Base-by-base conservation (phyloP, 345 rosid species). In the Toxicodendron radicans region DNA sequence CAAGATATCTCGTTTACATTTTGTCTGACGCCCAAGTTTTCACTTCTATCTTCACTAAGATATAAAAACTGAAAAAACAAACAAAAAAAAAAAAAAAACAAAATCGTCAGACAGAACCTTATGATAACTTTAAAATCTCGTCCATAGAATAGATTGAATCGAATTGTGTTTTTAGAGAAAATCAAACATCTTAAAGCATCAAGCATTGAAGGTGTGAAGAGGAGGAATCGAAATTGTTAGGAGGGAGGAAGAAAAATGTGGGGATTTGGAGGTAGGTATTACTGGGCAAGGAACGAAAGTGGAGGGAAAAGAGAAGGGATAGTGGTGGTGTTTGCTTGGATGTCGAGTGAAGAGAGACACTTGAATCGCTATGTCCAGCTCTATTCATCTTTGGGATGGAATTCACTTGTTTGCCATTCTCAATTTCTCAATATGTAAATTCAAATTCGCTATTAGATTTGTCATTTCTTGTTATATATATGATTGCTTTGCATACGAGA, bases 361-460 rank as follows among this genome's bases (percentile, higher is more conserved):
- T 84, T 91, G 73, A 86, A 85, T 73, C 89, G 69, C 79, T 91
- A 85, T 71, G 82, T 87, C 32, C 73, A 87, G 80, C 92, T 95
- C 41, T 92, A 90, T 66, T 79, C 88, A 32, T 92, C 96, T 53
- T 75, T 89, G 76, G 86, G 84, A 1, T 92, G 93, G 91, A 81
- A 83, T 84, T 92, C 97, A 6, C 86, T 91, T 41, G 87, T 92
- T 75, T 95, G 96, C 63, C 99, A 95, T 78, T 89, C 98, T 54
- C 92, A 90, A 67, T 86, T 91, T 59, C 90, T 92, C 84, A 92
- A 91, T 79, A 79, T 85, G 99, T 92, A 78, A 69, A 89, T 14
- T 16, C 23, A 1, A 32, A 18, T 73, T 27, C 1, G 48, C 53
- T 43, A 9, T 20, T 58, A 54, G 46, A 32, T 35, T 48, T 23